phyloP scores from a whole-genome alignment of 352 stramenopile genomes.

The Pythium plurisporium region DNA sequence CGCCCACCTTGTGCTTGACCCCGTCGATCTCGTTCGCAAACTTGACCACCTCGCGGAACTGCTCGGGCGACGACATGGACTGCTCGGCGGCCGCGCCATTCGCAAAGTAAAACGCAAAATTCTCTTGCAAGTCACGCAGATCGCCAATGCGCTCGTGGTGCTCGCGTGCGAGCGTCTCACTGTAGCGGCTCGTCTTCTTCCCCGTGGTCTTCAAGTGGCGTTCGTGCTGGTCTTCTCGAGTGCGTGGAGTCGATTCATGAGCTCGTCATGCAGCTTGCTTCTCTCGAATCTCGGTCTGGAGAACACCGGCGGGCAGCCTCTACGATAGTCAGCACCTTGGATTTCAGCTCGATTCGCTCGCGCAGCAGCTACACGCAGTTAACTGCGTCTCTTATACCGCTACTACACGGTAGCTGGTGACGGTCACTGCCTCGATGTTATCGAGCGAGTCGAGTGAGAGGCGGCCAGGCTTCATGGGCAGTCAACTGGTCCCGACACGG shows the following conservation, averaged over 20 bases:
- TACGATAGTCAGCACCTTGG: no score
- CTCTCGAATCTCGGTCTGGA: no score
- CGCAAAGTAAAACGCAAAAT: slow-evolving; percentile 82
- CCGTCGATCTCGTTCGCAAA: slow-evolving; percentile 51
- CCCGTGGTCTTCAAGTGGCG: slow-evolving; percentile 36
- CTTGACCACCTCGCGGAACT: slow-evolving; percentile 68
- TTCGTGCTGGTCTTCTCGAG: slow-evolving; percentile 39
- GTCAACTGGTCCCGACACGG: no score
- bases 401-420: no score
- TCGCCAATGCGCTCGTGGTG: slow-evolving; percentile 77
- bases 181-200: slow-evolving; percentile 10
- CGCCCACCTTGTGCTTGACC: slow-evolving; percentile 68
- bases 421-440: no score
- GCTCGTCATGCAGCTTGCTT: no score
- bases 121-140: slow-evolving; percentile 60
- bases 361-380: no score
- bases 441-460: no score
- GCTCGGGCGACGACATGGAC: slow-evolving; percentile 73
- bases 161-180: slow-evolving; percentile 28
- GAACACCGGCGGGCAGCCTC: no score
- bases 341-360: no score
- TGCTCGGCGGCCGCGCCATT: slow-evolving; percentile 75
- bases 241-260: slow-evolving; percentile 57
- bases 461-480: no score
- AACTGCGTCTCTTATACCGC: no score